Evolutionary conservation across 2,329 filamentous ascomycete species (phyloP).

Genomic region (Mollisia scopiformis): DNA sequence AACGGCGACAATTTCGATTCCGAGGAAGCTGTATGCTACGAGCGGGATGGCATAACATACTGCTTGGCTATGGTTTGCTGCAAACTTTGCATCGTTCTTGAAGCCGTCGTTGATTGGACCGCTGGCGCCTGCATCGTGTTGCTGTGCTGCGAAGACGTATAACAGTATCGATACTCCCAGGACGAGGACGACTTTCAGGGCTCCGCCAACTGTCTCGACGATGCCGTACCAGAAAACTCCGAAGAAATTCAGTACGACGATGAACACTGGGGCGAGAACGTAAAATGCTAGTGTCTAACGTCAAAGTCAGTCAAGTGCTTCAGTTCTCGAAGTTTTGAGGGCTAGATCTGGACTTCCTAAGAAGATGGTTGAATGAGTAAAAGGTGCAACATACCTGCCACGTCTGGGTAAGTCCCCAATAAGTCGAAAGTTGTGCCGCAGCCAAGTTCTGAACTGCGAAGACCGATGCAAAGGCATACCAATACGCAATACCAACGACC

Average conservation of each 20-base stretch:
- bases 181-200: background rate
- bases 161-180: background rate
- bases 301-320: too few species aligned
- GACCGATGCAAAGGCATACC: background rate
- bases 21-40: background rate
- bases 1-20: background rate
- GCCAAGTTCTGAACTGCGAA: background rate
- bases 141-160: background rate
- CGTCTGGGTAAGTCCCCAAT: background rate
- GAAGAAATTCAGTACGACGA: background rate
- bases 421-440: background rate
- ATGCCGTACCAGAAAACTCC: background rate
- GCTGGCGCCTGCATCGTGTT: background rate
- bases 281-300: background rate
- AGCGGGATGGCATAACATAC: background rate
- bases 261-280: background rate
- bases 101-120: background rate
- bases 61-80: background rate
- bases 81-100: background rate
- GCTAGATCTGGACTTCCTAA: too few species aligned
- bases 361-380: too few species aligned
- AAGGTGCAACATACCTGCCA: too few species aligned
- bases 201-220: background rate
- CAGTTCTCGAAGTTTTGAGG: too few species aligned
- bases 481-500: background rate